Evolutionary conservation across 164 flowering plant species (phyloP).

Genomic region (Paratinospora sagittata): DNA sequence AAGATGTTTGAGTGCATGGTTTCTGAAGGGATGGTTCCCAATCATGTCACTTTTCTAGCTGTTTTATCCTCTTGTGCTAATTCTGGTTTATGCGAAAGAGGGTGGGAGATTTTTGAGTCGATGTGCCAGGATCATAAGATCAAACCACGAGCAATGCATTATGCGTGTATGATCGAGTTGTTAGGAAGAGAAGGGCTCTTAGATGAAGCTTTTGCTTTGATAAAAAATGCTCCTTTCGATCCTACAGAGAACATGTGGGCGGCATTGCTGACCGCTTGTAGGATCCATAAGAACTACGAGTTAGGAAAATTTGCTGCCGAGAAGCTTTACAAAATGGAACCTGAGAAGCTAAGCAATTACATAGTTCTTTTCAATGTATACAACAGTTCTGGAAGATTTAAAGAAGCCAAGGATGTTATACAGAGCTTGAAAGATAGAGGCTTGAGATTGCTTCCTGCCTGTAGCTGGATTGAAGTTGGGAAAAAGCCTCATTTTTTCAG

Average conservation of each 20-base stretch:
- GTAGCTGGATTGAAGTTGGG: slow-evolving; percentile 76
- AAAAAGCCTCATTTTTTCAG: slow-evolving; percentile 43
- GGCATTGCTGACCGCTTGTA: slow-evolving; percentile 72
- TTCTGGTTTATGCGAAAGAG: slow-evolving; percentile 39
- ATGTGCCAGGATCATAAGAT: slow-evolving; percentile 54
- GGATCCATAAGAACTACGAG: slow-evolving; percentile 60
- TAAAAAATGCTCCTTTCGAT: slow-evolving; percentile 54
- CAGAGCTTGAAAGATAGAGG: slow-evolving; percentile 55
- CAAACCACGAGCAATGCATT: slow-evolving; percentile 81
- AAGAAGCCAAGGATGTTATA: slow-evolving; percentile 59
- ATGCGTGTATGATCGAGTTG: slow-evolving; percentile 71
- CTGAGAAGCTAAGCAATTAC: slow-evolving; percentile 67
- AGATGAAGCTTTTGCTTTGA: slow-evolving; percentile 68
- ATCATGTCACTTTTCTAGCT: slow-evolving; percentile 33
- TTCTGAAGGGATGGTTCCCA: slow-evolving; percentile 26
- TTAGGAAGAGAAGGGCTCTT: slow-evolving; percentile 62
- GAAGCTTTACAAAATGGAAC: slow-evolving; percentile 63
- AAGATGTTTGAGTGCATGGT: slow-evolving; percentile 25
- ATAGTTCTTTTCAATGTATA: slow-evolving; percentile 72
- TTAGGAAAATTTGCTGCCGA: slow-evolving; percentile 86
- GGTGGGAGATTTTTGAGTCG: slow-evolving; percentile 68
- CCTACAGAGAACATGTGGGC: slow-evolving; percentile 87
- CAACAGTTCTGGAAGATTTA: slow-evolving; percentile 41
- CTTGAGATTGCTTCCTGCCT: slow-evolving; percentile 52
- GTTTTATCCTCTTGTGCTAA: slow-evolving; percentile 42